These are phyloP conservation scores for Mycogone perniciosa DNA, from an alignment of 2,329 filamentous ascomycete species.

Conservation along the genomic window DNA sequence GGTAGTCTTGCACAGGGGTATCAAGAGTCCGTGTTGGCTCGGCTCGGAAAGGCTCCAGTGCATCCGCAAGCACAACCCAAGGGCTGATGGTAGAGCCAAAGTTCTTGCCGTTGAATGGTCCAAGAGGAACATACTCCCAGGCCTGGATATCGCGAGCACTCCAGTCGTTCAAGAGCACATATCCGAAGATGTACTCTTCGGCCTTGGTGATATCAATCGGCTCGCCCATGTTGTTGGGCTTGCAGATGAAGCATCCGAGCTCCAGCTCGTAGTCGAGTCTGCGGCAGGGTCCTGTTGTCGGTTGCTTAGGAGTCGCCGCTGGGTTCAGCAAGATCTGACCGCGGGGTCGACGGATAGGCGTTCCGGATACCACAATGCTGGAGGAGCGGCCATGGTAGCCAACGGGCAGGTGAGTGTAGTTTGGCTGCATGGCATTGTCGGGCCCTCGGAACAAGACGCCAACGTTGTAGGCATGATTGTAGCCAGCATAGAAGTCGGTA, in stretches of 20 bases:
- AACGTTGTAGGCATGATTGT: conserved; percentile 67
- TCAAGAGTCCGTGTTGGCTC: conserved; percentile 26
- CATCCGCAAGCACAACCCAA: conserved; percentile 57
- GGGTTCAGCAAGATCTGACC: conserved; percentile 59
- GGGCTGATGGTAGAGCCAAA: conserved; percentile 55
- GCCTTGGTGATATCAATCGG: conserved; percentile 62
- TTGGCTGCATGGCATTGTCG: conserved; percentile 68
- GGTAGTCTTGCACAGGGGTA: conserved; percentile 30
- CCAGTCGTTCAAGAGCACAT: conserved; percentile 61
- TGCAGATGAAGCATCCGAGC: conserved; percentile 67
- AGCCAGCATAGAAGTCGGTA: conserved; percentile 76
- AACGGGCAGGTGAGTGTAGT: conserved; percentile 74
- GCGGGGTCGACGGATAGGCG: conserved; percentile 62
- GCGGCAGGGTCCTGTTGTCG: conserved; percentile 53
- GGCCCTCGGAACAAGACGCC: conserved; percentile 68
- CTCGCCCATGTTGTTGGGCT: conserved; percentile 58
- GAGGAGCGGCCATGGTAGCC: conserved; percentile 76
- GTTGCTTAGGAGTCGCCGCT: conserved; percentile 46
- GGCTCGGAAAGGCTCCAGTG: conserved; percentile 34
- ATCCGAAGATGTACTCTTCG: conserved; percentile 64
- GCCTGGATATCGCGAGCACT: conserved; percentile 55
- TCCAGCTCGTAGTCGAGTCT: conserved; percentile 73
- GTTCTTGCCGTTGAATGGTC: conserved; percentile 57
- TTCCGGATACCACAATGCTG: conserved; percentile 68
- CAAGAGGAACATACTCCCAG: conserved; percentile 55